phyloP scores from a whole-genome alignment of 192 early-diverging fungal genomes.

The Backusella sp. region DNA sequence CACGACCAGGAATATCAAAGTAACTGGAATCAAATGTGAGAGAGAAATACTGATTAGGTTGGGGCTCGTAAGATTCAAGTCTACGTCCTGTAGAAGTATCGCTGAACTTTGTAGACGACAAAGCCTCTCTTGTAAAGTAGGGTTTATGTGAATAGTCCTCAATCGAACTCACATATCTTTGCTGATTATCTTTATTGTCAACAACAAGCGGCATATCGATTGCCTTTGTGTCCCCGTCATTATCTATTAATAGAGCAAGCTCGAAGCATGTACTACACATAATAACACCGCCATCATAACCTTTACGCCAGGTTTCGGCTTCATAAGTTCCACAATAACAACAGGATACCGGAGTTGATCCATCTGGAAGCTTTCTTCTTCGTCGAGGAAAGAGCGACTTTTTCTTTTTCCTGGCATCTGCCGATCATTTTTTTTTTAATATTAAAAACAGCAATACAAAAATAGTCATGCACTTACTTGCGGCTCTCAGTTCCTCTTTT shows the following conservation, averaged over 20 bases:
- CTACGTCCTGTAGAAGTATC: constrained; percentile 46
- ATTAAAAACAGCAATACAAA: not conserved
- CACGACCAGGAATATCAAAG: constrained; percentile 89
- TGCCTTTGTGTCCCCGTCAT: constrained; percentile 20
- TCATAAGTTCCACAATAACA: constrained; percentile 63
- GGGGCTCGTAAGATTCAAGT: constrained; percentile 62
- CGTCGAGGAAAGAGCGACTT: constrained; percentile 14
- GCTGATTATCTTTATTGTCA: constrained; percentile 14
- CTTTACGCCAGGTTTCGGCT: constrained; percentile 63
- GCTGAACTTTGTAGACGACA: constrained; percentile 51
- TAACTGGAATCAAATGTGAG: constrained; percentile 78
- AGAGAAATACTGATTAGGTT: constrained; percentile 70
- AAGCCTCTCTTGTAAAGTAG: constrained; percentile 60
- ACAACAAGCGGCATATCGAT: constrained; percentile 20
- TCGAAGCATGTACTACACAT: constrained; percentile 72
- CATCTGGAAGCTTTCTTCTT: constrained; percentile 30
- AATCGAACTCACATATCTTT: constrained; percentile 52
- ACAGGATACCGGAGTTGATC: constrained; percentile 38
- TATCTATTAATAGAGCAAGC: constrained; percentile 39
- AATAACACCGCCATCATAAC: constrained; percentile 63
- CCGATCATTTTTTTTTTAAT: not conserved
- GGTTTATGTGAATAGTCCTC: constrained; percentile 68
- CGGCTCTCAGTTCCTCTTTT: constrained; percentile 34
- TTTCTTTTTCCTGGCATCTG: constrained; percentile 21
- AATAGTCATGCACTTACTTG: constrained; percentile 25